Evolutionary conservation across 441 rosid genomes (phyloP).

Genomic region (Geranium incanum): DNA sequence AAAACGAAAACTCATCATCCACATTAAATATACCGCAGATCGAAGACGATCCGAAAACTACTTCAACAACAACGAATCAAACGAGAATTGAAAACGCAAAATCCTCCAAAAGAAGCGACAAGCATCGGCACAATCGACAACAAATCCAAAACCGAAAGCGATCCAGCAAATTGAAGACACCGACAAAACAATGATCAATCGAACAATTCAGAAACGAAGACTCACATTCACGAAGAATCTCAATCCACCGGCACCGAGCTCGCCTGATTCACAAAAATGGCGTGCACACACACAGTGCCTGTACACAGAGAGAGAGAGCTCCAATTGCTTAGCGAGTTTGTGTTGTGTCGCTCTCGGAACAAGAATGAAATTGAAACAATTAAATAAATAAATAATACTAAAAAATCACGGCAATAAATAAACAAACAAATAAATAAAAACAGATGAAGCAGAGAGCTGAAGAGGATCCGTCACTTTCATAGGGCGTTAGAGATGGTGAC

Average conservation of each 20-base stretch:
- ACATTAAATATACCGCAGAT: not conserved
- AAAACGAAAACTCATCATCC: not conserved
- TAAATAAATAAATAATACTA: not conserved
- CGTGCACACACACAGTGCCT: not conserved
- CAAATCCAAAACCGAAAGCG: not conserved
- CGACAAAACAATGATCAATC: not conserved
- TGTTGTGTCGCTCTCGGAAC: conserved; percentile 2
- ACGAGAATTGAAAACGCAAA: not conserved
- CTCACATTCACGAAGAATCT: not conserved
- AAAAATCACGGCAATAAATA: too few relatives aligned
- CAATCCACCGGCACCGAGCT: not conserved
- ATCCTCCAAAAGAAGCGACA: not conserved
- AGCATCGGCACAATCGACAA: conserved; percentile 4
- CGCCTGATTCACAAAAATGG: not conserved
- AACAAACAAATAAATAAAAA: not conserved
- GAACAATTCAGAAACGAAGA: not conserved
- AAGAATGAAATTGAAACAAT: not conserved
- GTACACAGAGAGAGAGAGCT: not conserved
- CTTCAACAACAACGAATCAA: not conserved
- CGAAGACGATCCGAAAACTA: not conserved
- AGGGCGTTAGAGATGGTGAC: not conserved
- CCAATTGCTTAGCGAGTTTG: not conserved
- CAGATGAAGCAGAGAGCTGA: not conserved
- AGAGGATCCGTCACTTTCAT: not conserved
- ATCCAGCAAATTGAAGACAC: not conserved